Base-by-base conservation (phyloP, 2,329 filamentous ascomycete species). In the Emmonsiellopsis sp. region DNA sequence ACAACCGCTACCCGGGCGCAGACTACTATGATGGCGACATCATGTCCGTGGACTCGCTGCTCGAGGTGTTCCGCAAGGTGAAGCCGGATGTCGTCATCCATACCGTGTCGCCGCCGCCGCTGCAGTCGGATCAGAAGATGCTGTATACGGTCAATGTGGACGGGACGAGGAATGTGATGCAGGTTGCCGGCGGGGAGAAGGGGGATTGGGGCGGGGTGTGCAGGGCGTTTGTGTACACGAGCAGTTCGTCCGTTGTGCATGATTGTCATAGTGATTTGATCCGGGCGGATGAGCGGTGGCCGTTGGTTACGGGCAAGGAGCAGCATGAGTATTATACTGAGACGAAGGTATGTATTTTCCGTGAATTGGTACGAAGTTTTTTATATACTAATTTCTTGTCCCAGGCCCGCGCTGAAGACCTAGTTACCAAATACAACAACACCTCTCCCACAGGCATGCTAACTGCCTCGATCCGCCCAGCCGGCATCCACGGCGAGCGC, bases 401-500 rank as follows among this genome's bases (percentile, higher is more conserved):
- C 26, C 55, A 82, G 87, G 86, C 87, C 53, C 79, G 86, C 56
- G 92, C 91, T 47, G 92, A 97, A 76, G 77, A 84, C 57, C 75
- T 90, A 51, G 89, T 95, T 59, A 76, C 96, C 52, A 76, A 81
- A 51, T 87, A 86, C 64, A 93, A 89, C 77, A 82, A 84, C 56
- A 60, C 74, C 50, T 76, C 62, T 61, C 78, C 65, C 53, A 73
- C 76, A 50, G 73, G 74, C 43, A 82, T 95, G 69, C 76, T 88
- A 8, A 95, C 90, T n/a, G 81, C 81, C 64, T 79, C 90, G 32
- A 80, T 97, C 59, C 87, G 93, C 13, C 89, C 91, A 6, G 86
- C 89, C 10, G 89, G 89, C 60, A 94, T 97, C 69, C 89, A 95
- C 65, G 92, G 92, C 63, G 89, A 93, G 66, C 88, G 88, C 62